Base-by-base conservation (phyloP, 1,284 basidiomycete genomes). In the Pholiota adiposa region DNA sequence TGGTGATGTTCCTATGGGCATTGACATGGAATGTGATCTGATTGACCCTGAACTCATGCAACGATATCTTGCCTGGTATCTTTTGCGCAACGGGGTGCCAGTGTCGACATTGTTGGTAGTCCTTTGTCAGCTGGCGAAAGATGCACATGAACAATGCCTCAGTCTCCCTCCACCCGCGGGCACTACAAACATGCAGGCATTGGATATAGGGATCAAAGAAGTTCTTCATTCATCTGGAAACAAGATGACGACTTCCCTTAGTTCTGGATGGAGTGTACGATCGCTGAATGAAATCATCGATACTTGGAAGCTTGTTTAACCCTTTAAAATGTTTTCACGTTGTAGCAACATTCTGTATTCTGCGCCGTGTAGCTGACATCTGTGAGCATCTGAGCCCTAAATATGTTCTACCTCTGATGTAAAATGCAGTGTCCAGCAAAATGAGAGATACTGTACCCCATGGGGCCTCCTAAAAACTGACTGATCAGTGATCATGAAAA, bases 41-140 rank as follows among this genome's bases (percentile, higher is more conserved):
- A 63, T 58, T 41, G 61, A 63, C 44, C 48, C 46, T 6, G 56
- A 59, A 31, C 56, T 48, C 0, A 59, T 72, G 21, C 74, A 73
- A 18, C 72, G 69, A 18, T 65, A 72, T 46, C 74, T 84, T 4
- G 79, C 83, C 50, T 81, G 81, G 77, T 92, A 92, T 67, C 77
- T 92, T n/a, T 70, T 84, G 50, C 76, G 88, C 55, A 85, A 90
- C 65, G 82, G 82, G 8, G 87, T 91, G 1, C 89, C 89, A 0
- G 85, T 84, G 1, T 84, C 88, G 0, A 85, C 84, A 0, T 68
- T 90, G 21, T 78, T 92, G 8, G 75, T 79, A 3, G 77, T 88
- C 7, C 74, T 92, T 56, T 81, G 79, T 49, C 77, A 79, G 40
- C 78, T 90, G 0, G 88, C 88, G 1, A 74, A 76, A 8, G 83